Percentiles rank a stretch among this genome's conserved stretches.
Evolutionary conservation across 2,329 filamentous ascomycete species (phyloP).

Genomic region (Pseudocercospora macadamiae): DNA sequence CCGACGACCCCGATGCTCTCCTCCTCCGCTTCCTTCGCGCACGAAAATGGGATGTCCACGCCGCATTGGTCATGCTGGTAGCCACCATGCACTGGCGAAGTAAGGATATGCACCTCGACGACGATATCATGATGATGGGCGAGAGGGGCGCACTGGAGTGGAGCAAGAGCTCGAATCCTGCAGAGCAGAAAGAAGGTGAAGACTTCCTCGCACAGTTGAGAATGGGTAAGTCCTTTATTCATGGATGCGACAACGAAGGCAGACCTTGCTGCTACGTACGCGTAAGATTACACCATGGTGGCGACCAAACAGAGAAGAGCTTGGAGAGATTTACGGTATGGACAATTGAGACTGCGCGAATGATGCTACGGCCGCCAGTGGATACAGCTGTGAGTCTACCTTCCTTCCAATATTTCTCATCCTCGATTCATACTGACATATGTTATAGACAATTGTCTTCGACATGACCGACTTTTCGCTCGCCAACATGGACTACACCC

Average conservation of each 20-base stretch:
- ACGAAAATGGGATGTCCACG: conserved; percentile 94
- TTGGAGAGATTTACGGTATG: conserved; percentile 91
- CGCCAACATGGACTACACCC: conserved; percentile 97
- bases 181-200: conserved; percentile 67
- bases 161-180: conserved; percentile 60
- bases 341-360: conserved; percentile 88
- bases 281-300: conserved; percentile 77
- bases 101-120: conserved; percentile 82
- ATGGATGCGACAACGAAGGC: conserved; percentile 81
- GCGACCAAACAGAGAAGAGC: conserved; percentile 79
- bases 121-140: conserved; percentile 78
- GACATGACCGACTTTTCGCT: conserved; percentile 94
- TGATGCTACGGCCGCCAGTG: conserved; percentile 76
- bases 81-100: conserved; percentile 92
- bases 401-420: background rate
- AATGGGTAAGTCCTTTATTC: conserved; percentile 90
- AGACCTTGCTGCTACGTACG: conserved; percentile 86
- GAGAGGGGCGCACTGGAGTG: conserved; percentile 69
- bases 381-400: conserved; percentile 80
- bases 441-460: conserved; percentile 82
- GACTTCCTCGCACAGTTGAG: conserved; percentile 84
- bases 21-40: conserved; percentile 81
- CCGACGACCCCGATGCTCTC: conserved; percentile 88
- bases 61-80: conserved; percentile 90
- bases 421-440: background rate